Evolutionary conservation across 1,284 basidiomycete species (phyloP), one percentile per base, ranked within the genome.

Genomic region (Ustilago vetiveriae): DNA sequence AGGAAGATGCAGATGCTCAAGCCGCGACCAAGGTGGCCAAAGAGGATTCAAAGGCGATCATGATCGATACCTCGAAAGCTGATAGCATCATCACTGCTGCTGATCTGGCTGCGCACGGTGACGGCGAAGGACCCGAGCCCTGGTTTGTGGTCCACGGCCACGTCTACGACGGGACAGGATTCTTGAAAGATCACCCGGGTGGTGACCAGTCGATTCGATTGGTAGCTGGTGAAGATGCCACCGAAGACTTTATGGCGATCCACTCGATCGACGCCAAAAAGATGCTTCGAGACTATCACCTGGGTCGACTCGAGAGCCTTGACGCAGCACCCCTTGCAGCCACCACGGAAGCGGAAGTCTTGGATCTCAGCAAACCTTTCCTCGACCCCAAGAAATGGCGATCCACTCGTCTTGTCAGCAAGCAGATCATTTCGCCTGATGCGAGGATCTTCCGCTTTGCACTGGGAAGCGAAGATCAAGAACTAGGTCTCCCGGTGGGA

Each of bases 101-200:
- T 11, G 87, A 89, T 60, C 68, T 89, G 13, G 80, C 82, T 46
- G 83, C 82, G 8, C 86, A 87, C 45, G 83, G 83, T 19, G 81
- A 82, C 26, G 75, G 74, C 6, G 63, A 66, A n/a, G 68, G 62
- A 17, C 73, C 84, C n/a, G 81, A 84, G 27, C 86, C 88, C 0
- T 88, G 88, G 88, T 88, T 89, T 65, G 85, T 88, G 17, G 85
- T 89, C 11, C 73, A 85, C 26, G 87, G 86, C 9, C 85, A 89
- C 72, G 73, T 75, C 37, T 86, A 85, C 74, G 86, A 88, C 53
- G 87, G 85, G 0, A 86, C 86, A 0, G 80, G 78, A 22, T 89
- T 86, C 76, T 82, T 89, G 30, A 82, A 84, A 19, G 85, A 87
- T 17, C 88, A 90, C 73, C 88, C 88, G 0, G 89, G 89, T 16